Percentiles rank a stretch among this genome's conserved stretches.
Conservation (phyloP, 78 protist genomes). For the Paratrimastix pyriformis region DNA sequence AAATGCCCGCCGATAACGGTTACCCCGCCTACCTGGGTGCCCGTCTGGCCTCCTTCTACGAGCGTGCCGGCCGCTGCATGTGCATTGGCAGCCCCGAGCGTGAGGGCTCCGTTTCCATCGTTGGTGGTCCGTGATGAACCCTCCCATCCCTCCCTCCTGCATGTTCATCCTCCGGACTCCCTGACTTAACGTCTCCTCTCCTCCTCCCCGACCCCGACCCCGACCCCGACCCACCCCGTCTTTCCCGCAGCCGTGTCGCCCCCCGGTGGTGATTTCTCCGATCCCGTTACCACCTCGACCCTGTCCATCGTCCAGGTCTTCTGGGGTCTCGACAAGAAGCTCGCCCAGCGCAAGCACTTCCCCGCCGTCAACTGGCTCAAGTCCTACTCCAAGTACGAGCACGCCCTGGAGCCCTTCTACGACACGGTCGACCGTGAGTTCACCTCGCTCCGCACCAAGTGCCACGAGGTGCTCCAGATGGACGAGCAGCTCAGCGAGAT, state of each 20-base stretch:
- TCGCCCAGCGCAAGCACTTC: conserved; percentile 99
- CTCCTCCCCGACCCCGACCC: not conserved
- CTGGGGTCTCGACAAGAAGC: conserved; percentile 98
- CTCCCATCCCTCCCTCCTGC: no score
- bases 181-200: no score
- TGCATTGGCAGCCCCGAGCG: conserved; percentile 93
- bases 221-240: not conserved
- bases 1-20: conserved; percentile 99
- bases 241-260: conserved; percentile 89
- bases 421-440: conserved; percentile 72
- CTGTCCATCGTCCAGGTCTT: conserved; percentile 97
- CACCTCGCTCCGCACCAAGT: conserved; percentile 50
- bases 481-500: conserved; percentile 95
- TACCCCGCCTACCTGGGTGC: conserved; percentile 99
- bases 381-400: conserved; percentile 77
- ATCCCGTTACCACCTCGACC: conserved; percentile 97
- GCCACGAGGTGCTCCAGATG: conserved; percentile 78
- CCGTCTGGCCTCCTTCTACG: conserved; percentile 98
- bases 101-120: conserved; percentile 93
- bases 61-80: conserved; percentile 85
- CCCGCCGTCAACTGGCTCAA: conserved; percentile 97
- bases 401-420: conserved; percentile 78
- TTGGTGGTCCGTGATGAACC: no score
- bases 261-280: conserved; percentile 99
- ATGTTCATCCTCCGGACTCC: no score